Conservation (phyloP, 1,284 basidiomycete genomes). For the Irpex lacteus region DNA sequence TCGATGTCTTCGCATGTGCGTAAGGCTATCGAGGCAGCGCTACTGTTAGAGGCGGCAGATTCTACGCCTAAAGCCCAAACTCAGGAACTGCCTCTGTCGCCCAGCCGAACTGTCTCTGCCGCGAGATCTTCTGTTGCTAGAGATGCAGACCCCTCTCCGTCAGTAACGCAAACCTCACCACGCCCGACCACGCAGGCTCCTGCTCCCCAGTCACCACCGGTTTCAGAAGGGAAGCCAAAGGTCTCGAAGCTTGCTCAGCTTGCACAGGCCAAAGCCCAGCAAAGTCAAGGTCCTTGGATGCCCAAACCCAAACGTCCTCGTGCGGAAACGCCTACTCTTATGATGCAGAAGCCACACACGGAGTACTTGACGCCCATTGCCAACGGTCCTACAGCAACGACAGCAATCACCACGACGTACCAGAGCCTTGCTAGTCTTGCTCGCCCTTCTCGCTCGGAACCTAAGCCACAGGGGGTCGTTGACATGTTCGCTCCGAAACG, state of each 20-base stretch:
- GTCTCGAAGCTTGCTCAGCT: conserved; percentile 12
- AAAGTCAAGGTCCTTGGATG: conserved; percentile 20
- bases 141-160: neutral
- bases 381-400: conserved; percentile 72
- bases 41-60: conserved; percentile 32
- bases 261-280: conserved; percentile 43
- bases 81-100: neutral
- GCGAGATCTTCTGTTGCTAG: neutral
- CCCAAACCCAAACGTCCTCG: conserved; percentile 18
- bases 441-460: conserved; percentile 21
- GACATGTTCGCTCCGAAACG: conserved; percentile 10
- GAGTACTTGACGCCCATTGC: conserved; percentile 73
- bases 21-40: conserved; percentile 55
- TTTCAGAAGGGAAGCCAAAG: conserved; percentile 1
- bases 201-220: neutral
- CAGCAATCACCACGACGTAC: conserved; percentile 77
- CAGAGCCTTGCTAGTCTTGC: conserved; percentile 55
- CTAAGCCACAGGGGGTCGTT: conserved; percentile 3
- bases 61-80: neutral
- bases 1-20: conserved; percentile 56
- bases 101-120: neutral
- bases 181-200: neutral
- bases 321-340: conserved; percentile 14
- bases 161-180: neutral
- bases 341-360: conserved; percentile 36